Evolutionary conservation across 2,329 filamentous ascomycete species (phyloP), one percentile per base, ranked within the genome.

Genomic region (Thelonectria blattea): DNA sequence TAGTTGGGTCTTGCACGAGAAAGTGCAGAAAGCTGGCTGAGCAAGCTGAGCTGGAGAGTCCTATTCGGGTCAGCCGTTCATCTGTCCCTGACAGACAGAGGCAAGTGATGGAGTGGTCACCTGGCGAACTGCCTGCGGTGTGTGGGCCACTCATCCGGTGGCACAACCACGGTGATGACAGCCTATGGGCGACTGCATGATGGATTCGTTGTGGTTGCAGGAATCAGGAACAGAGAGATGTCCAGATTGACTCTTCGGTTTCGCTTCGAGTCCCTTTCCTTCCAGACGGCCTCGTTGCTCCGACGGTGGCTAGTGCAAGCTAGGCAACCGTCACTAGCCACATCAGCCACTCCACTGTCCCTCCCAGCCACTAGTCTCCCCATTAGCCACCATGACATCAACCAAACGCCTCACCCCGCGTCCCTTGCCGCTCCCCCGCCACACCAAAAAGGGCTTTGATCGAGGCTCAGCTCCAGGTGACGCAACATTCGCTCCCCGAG

Each of bases 401-500:
- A 51, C 39, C 20, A 34, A 34, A 32, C 60, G 49, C 52, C 52
- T 46, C 56, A 51, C 58, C 58, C 47, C 65, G 42, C 55, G 53
- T 55, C 42, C 34, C 60, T 20, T 39, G 39, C 47, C 51, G 41
- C 18, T 42, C 52, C 41, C 43, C 58, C 57, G 48, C 52, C 58
- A 58, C 42, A 58, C 49, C 27, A 46, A 24, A 11, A 24, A 46
- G 34, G 61, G 66, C 62, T 64, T 68, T 62, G 55, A 62, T 67
- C 55, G 61, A 64, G 65, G 68, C 68, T 70, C 62, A 66, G 66
- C 62, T 48, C 17, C 39, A 58, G 53, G 61, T 63, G 61, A 60
- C 57, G 57, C 61, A 60, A 57, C 57, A 15, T 32, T 34, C 39
- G 34, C 24, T 46, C 48, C 17, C 57, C 45, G 53, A 20, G 34